A percentile compares a stretch with the other conserved stretches of the same genome.
Conservation (phyloP, 352 stramenopile species). For the Phytopythium aichiense region DNA sequence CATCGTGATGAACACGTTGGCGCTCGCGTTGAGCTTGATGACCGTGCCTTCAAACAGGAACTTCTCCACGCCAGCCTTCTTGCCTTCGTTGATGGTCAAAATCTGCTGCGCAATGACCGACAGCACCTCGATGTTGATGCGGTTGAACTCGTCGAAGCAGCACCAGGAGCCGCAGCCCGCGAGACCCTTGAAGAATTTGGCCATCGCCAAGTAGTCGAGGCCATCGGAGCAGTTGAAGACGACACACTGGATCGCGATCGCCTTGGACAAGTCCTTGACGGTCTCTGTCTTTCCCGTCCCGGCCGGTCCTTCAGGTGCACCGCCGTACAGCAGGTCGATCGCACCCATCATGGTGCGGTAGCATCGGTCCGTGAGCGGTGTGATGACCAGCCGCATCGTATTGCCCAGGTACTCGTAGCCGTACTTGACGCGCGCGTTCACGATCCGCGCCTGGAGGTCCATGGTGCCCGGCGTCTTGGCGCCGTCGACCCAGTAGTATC, state of each 20-base stretch:
- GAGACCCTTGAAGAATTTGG: conserved; percentile 95
- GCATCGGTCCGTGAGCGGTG: conserved; percentile 91
- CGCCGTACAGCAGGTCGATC: conserved; percentile 92
- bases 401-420: conserved; percentile 93
- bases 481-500: conserved; percentile 91
- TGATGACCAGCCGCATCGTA: conserved; percentile 93
- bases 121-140: conserved; percentile 94
- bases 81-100: conserved; percentile 90
- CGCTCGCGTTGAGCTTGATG: conserved; percentile 90
- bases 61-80: conserved; percentile 86
- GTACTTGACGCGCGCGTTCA: conserved; percentile 87
- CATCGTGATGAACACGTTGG: conserved; percentile 95
- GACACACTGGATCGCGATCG: conserved; percentile 94
- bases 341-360: conserved; percentile 94
- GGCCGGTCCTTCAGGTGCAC: conserved; percentile 90
- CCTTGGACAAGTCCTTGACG: conserved; percentile 93
- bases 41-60: conserved; percentile 94
- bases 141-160: conserved; percentile 96
- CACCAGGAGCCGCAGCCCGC: conserved; percentile 91
- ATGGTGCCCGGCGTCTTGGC: conserved; percentile 41
- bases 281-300: conserved; percentile 95
- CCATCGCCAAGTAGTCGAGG: conserved; percentile 93
- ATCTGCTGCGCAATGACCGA: conserved; percentile 95
- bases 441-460: conserved; percentile 85
- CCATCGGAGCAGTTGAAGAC: conserved; percentile 94